Base-by-base conservation (phyloP, 2,329 filamentous ascomycete species). In the Colletotrichum chlorophyti region DNA sequence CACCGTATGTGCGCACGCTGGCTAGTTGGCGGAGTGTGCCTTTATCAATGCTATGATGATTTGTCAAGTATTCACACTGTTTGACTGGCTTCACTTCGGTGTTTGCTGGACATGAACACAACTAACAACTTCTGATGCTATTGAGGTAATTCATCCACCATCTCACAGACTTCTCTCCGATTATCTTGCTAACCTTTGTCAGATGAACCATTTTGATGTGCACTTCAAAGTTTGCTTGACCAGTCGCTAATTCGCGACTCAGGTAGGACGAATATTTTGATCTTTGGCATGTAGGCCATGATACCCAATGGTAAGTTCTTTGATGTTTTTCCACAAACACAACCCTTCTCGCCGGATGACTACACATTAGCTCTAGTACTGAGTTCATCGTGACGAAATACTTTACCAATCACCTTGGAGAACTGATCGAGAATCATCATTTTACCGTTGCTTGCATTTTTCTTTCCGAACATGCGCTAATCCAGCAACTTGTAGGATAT, bases 51-150 rank as follows among this genome's bases (percentile, higher is more conserved):
- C 68, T 61, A 74, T 83, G 80, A 83, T 83, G 80, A 83, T 68
- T 66, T 73, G 69, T 65, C 65, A 65, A 69, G 78, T 83, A 84
- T 84, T 84, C 81, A 84, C 81, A 84, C 81, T 84, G 80, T 83
- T 82, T 83, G 81, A 84, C 77, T 70, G 65, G 62, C 75, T 71
- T 65, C 66, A 67, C 66, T 70, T 69, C 70, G 72, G 73, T 66
- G 67, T 60, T 29, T 66, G 74, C 64, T 62, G 76, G 75, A 76
- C 64, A 82, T 83, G 81, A 83, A 83, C 79, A 81, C 67, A 76
- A 69, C 65, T 65, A 67, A 73, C 74, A 80, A 75, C 79, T 79
- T 82, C 80, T 83, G 80, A 83, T 77, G 75, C 74, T 73, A 75
- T 79, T 63, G 74, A 76, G 74, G 74, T 79, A 72, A 14, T 35